Percentiles rank a stretch among this genome's conserved stretches.
phyloP scores from a whole-genome alignment of 2,329 filamentous ascomycete genomes.

The Cadophora luteo-olivacea region DNA sequence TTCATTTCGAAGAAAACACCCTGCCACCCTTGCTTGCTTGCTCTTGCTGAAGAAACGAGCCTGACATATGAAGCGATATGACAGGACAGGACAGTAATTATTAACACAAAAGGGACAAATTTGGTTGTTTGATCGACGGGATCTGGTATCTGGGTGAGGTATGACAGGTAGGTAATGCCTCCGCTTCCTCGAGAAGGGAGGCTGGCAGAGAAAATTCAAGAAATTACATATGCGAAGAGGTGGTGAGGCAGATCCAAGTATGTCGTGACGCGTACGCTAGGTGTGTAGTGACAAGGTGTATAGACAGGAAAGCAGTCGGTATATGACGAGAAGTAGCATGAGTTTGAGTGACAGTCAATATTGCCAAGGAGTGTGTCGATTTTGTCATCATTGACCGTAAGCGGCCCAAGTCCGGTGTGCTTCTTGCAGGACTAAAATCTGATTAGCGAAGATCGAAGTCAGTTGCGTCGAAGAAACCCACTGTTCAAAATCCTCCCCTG shows the following conservation, averaged over 20 bases:
- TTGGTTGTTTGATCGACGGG: constrained; percentile 23
- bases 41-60: constrained; percentile 7
- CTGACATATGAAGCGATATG: background rate
- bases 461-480: constrained; percentile 31
- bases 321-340: constrained; percentile 8
- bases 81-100: constrained; percentile 7
- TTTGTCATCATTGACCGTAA: constrained; percentile 33
- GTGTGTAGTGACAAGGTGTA: constrained; percentile 17
- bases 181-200: background rate
- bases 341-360: background rate
- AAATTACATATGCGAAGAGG: constrained; percentile 14
- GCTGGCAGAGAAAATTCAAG: background rate
- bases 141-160: constrained; percentile 28
- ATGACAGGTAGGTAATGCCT: background rate
- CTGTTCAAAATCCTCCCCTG: constrained; percentile 59
- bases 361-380: background rate
- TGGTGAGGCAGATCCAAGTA: background rate
- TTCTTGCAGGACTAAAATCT: constrained; percentile 39
- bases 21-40: background rate
- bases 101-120: constrained; percentile 24
- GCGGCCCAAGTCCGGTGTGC: constrained; percentile 39
- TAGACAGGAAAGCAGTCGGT: constrained; percentile 18
- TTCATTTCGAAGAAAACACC: background rate
- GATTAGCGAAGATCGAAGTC: constrained; percentile 26
- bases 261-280: constrained; percentile 17